phyloP scores from a whole-genome alignment of 306 rosid genomes.

The Luffa aegyptiaca region DNA sequence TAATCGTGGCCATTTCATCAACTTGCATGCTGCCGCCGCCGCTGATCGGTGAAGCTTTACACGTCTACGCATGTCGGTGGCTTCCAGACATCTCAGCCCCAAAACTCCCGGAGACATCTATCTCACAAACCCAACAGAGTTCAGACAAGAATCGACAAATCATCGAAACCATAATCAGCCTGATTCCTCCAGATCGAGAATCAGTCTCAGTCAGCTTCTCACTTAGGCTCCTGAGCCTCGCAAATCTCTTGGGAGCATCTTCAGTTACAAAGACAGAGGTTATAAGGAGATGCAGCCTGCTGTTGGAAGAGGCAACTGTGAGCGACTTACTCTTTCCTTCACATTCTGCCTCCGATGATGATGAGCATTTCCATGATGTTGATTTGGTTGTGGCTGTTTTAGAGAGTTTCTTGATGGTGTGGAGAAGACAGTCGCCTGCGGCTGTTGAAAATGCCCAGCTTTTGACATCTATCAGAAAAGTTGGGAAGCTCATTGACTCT shows the following conservation, averaged over 20 bases:
- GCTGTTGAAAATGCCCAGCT: conserved; percentile 34
- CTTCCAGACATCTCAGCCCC: conserved; percentile 46
- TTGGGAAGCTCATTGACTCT: conserved; percentile 72
- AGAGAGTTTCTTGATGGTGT: conserved; percentile 58
- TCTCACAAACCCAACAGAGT: conserved; percentile 32
- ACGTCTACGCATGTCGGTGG: conserved; percentile 77
- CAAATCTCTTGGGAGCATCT: conserved; percentile 50
- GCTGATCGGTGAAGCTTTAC: conserved; percentile 91
- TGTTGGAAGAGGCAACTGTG: conserved; percentile 75
- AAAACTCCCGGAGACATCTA: conserved; percentile 23
- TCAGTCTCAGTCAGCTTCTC: conserved; percentile 75
- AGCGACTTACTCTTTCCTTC: conserved; percentile 61
- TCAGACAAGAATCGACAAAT: conserved; percentile 39
- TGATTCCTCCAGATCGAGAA: conserved; percentile 79
- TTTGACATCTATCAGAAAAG: conserved; percentile 45
- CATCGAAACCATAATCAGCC: conserved; percentile 60
- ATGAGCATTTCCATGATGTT: conserved; percentile 42
- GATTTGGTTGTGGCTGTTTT: conserved; percentile 62
- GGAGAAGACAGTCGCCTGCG: conserved; percentile 57
- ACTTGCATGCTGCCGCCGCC: conserved; percentile 61
- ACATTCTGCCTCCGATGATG: conserved; percentile 25
- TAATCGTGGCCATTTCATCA: conserved; percentile 62
- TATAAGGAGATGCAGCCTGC: conserved; percentile 55
- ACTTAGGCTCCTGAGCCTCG: conserved; percentile 53
- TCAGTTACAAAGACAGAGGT: conserved; percentile 58